Evolutionary conservation across 208 protist genomes (phyloP).

Genomic region (Perkinsela sp.): DNA sequence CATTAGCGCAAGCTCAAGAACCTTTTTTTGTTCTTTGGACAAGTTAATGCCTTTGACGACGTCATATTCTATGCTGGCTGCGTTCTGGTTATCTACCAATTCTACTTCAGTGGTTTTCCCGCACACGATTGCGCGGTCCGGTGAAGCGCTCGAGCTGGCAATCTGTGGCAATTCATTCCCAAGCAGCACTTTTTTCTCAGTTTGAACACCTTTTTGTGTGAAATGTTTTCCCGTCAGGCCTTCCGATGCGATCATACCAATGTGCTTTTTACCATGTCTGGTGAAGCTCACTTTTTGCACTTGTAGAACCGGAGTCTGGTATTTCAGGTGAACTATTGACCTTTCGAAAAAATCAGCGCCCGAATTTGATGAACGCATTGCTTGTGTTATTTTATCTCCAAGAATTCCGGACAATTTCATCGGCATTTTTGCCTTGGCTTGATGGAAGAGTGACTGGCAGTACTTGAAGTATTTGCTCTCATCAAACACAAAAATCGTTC

Average conservation of each 20-base stretch:
- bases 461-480: neutral
- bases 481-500: neutral
- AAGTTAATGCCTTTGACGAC: neutral
- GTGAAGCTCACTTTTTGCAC: neutral
- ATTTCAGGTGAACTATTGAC: neutral
- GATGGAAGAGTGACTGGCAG: neutral
- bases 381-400: neutral
- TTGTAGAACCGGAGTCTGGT: neutral
- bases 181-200: neutral
- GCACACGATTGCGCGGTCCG: neutral
- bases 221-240: neutral
- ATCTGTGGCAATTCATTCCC: neutral
- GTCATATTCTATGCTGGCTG: neutral
- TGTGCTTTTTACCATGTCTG: neutral
- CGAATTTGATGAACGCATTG: neutral
- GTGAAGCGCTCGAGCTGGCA: too few species aligned
- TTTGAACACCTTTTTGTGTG: neutral
- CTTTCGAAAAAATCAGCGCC: neutral
- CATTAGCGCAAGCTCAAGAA: constrained; percentile 27
- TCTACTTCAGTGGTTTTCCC: neutral
- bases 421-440: neutral
- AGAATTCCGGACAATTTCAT: neutral
- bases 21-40: constrained; percentile 21
- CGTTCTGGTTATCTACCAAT: neutral
- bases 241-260: neutral